Evolutionary conservation across 1,139 yeast species (phyloP).

Genomic region (Hyphopichia wangnamkhiaoensis): DNA sequence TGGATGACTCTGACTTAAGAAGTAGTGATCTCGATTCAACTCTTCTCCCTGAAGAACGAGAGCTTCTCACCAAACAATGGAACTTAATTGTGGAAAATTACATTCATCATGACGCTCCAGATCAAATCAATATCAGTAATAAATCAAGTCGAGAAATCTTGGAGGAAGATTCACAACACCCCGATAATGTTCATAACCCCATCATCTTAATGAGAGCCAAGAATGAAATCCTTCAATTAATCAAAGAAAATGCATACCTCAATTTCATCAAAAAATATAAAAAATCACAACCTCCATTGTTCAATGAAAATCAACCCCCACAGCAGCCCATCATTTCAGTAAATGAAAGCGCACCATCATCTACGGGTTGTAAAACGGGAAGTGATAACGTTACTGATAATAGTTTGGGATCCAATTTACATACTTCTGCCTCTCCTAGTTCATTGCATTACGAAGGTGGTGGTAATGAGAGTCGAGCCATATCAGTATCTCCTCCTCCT

Average conservation of each 20-base stretch:
- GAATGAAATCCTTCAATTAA: conserved; percentile 41
- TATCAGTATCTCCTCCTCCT: too few species aligned
- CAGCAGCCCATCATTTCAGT: not conserved
- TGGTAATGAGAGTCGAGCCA: not conserved
- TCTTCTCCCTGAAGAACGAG: conserved; percentile 13
- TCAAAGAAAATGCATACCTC: conserved; percentile 47
- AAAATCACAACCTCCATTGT: not conserved
- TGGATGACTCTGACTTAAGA: too few species aligned
- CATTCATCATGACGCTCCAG: conserved; percentile 37
- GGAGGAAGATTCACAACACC: conserved; percentile 19
- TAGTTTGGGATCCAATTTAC: too few species aligned
- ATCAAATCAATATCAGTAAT: conserved; percentile 47
- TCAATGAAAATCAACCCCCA: not conserved
- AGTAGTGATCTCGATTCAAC: not conserved
- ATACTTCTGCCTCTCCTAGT: too few species aligned
- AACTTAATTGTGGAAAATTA: conserved; percentile 26
- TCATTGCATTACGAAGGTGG: not conserved
- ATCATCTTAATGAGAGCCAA: conserved; percentile 39
- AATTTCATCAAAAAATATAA: conserved; percentile 12
- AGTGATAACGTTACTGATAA: too few species aligned
- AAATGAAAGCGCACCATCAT: too few species aligned
- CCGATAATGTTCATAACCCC: conserved; percentile 37
- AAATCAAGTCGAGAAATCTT: conserved; percentile 32
- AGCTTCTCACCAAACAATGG: conserved; percentile 28
- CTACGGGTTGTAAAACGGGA: too few species aligned